Evolutionary conservation across 805 yeast species (phyloP).

Genomic region (Pichia nanzhaoensis): DNA sequence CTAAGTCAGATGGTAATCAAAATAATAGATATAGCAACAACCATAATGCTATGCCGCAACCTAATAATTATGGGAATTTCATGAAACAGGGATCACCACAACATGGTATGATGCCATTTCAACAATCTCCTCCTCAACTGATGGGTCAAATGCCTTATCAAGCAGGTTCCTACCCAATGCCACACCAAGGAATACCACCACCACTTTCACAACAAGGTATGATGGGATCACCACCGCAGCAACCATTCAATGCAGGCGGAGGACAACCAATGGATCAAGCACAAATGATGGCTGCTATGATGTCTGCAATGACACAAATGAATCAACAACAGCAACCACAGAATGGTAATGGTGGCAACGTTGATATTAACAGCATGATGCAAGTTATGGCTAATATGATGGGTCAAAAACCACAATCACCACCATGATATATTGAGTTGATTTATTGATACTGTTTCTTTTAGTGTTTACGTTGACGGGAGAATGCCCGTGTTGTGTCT

Average conservation of each 20-base stretch:
- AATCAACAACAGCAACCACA: conserved; percentile 17
- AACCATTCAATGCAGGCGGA: conserved; percentile 7
- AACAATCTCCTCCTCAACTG: conserved; percentile 9
- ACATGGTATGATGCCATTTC: conserved; percentile 5
- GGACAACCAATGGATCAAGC: conserved; percentile 20
- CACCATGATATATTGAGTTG: not conserved
- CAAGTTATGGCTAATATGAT: conserved; percentile 32
- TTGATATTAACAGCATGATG: conserved; percentile 32
- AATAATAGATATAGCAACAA: conserved; percentile 2
- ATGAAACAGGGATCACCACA: conserved; percentile 10
- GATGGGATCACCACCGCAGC: conserved; percentile 10
- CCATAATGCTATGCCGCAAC: conserved; percentile 16
- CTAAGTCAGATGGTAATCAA: conserved; percentile 52
- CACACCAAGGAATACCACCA: not conserved
- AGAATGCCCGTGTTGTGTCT: too few relatives aligned
- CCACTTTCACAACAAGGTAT: conserved; percentile 5
- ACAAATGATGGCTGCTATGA: conserved; percentile 29
- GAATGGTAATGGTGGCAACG: conserved; percentile 15
- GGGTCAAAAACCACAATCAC: conserved; percentile 22
- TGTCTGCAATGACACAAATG: conserved; percentile 28
- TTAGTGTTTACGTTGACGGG: too few relatives aligned
- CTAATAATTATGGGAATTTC: conserved; percentile 10
- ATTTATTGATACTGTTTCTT: too few relatives aligned
- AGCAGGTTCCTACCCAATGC: conserved; percentile 1
- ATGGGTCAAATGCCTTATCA: not conserved